Evolutionary conservation across 345 rosid genomes (phyloP).

Genomic region (Pelargonium nanum): DNA sequence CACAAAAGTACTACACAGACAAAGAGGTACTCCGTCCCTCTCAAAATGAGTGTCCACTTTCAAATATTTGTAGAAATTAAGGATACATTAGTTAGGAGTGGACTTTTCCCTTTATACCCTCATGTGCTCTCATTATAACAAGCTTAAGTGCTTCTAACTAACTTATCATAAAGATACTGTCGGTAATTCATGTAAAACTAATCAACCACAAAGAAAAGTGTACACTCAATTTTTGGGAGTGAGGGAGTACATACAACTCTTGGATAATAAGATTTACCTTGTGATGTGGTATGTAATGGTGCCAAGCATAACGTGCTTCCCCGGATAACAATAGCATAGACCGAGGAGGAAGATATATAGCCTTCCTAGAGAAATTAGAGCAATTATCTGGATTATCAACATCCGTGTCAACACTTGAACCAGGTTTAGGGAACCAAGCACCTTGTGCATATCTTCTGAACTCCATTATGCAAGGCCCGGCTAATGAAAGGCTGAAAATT

Average conservation of each 20-base stretch:
- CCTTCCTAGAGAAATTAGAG: constrained; percentile 38
- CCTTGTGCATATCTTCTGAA: constrained; percentile 65
- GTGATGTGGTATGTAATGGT: constrained; percentile 95
- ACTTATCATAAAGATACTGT: no score
- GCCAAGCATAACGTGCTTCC: constrained; percentile 98
- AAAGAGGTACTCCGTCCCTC: no score
- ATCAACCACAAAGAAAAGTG: no score
- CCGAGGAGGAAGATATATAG: constrained; percentile 79
- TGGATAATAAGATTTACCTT: constrained; percentile 34
- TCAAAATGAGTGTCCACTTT: no score
- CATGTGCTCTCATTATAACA: no score
- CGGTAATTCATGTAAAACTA: no score
- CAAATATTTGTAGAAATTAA: no score
- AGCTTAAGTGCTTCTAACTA: no score
- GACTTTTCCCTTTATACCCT: no score
- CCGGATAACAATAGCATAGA: constrained; percentile 81
- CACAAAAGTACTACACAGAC: neutral
- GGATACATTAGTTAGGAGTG: no score
- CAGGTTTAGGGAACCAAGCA: constrained; percentile 27
- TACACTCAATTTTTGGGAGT: no score
- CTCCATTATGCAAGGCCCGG: constrained; percentile 97
- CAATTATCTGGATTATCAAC: constrained; percentile 23
- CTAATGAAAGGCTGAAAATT: constrained; percentile 88
- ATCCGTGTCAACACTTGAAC: constrained; percentile 21
- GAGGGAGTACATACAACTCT: neutral